These are phyloP conservation scores for Sphagnum fallax DNA, from an alignment of 228 moss, liverwort and hornwort genomes.

Conservation along the genomic window DNA sequence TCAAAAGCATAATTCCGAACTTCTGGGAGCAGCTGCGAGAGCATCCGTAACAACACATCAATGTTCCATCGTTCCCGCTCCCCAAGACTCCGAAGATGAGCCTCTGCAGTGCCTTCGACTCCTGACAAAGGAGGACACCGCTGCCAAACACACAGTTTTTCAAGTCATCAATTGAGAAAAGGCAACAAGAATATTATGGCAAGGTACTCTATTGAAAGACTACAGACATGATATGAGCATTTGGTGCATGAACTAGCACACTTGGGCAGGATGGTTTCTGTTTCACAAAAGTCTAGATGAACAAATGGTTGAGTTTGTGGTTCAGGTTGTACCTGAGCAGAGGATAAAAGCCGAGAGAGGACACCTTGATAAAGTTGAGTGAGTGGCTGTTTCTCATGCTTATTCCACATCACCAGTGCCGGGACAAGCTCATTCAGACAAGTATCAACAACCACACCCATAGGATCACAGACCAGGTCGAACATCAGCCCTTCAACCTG, in stretches of 20 bases:
- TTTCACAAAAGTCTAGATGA: background rate
- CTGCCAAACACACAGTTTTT: conserved; percentile 23
- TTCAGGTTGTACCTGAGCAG: conserved; percentile 46
- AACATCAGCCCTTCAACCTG: conserved; percentile 95
- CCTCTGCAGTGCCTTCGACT: conserved; percentile 81
- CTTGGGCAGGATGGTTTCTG: no score
- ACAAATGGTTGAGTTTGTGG: no score
- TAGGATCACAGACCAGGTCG: conserved; percentile 76
- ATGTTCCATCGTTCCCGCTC: conserved; percentile 93
- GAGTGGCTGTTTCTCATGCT: conserved; percentile 59
- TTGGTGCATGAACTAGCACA: background rate
- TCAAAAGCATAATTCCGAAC: conserved; percentile 59
- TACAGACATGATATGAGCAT: background rate
- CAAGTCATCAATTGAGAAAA: background rate
- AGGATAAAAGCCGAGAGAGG: conserved; percentile 68
- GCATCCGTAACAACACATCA: conserved; percentile 73
- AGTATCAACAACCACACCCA: conserved; percentile 75
- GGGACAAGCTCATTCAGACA: conserved; percentile 75
- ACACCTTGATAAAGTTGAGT: conserved; percentile 60
- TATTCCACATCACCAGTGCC: conserved; percentile 58
- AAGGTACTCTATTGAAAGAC: background rate
- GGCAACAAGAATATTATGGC: background rate
- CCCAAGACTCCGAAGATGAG: conserved; percentile 75
- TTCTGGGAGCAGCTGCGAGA: conserved; percentile 76
- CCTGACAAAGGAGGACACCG: conserved; percentile 89